These are phyloP conservation scores for Leucosporidium creatinivorum DNA, from an alignment of 768 basidiomycete species.

Conservation along the genomic window DNA sequence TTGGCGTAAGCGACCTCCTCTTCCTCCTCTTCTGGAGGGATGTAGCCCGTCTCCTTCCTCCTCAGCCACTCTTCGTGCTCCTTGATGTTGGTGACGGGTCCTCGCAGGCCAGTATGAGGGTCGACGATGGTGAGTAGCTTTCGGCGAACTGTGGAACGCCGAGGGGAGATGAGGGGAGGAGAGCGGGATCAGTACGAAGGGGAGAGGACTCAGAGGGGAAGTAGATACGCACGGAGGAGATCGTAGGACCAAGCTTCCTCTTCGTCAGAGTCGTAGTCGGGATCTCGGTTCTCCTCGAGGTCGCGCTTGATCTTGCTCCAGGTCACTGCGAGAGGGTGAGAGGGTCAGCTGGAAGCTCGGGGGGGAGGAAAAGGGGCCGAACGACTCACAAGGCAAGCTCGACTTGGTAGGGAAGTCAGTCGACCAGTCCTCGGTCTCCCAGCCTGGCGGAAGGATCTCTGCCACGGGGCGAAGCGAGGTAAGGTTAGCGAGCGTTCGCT, in stretches of 20 bases:
- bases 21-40: not conserved
- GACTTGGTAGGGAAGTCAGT: not conserved
- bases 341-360: not conserved
- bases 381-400: slow-evolving; percentile 13
- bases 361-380: not conserved
- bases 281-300: slow-evolving; percentile 26
- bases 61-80: slow-evolving; percentile 15
- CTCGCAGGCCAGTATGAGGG: slow-evolving; percentile 4
- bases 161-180: too few species aligned
- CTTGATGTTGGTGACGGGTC: slow-evolving; percentile 8
- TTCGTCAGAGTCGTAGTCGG: slow-evolving; percentile 36
- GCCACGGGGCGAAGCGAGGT: not conserved
- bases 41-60: not conserved
- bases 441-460: slow-evolving; percentile 30
- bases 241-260: slow-evolving; percentile 26
- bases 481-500: too few species aligned
- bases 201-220: not conserved
- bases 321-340: slow-evolving; percentile 1
- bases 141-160: not conserved
- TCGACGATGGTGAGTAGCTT: slow-evolving; percentile 2
- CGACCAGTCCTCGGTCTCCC: slow-evolving; percentile 17
- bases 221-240: slow-evolving; percentile 12
- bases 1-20: not conserved
- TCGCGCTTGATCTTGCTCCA: slow-evolving; percentile 33
- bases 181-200: not conserved